A percentile compares a stretch with the other conserved stretches of the same genome.
These are phyloP conservation scores for Spathaspora passalidarum DNA, from an alignment of 805 yeast genomes.

Conservation along the genomic window DNA sequence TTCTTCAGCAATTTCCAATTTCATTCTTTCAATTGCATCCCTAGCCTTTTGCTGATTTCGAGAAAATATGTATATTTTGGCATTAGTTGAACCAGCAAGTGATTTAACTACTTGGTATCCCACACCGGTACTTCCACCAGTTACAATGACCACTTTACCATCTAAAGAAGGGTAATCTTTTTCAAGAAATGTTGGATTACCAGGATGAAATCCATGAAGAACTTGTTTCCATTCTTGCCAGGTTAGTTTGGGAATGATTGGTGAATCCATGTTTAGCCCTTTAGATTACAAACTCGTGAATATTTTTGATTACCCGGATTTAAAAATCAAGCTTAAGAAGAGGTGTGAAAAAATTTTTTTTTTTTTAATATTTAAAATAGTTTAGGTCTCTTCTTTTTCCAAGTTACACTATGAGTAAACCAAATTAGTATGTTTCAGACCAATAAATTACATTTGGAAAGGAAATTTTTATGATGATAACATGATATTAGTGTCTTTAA, in stretches of 20 bases:
- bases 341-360: neutral
- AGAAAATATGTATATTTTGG: conserved; percentile 32
- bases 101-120: conserved; percentile 23
- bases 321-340: neutral
- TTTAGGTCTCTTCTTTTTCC: neutral
- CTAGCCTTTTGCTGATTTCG: conserved; percentile 30
- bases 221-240: conserved; percentile 4
- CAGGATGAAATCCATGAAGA: conserved; percentile 5
- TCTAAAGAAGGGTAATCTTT: conserved; percentile 26
- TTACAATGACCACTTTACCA: conserved; percentile 34
- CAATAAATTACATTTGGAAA: neutral
- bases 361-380: neutral
- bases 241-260: neutral
- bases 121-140: conserved; percentile 39
- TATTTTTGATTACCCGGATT: neutral
- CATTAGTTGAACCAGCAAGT: conserved; percentile 24
- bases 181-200: conserved; percentile 6
- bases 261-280: neutral
- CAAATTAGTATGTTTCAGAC: neutral
- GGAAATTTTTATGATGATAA: conserved; percentile 14
- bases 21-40: conserved; percentile 21
- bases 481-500: conserved; percentile 20
- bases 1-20: conserved; percentile 16
- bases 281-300: neutral
- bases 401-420: neutral